Evolutionary conservation across 768 basidiomycete species (phyloP).

Genomic region (Nidula microcarpa): DNA sequence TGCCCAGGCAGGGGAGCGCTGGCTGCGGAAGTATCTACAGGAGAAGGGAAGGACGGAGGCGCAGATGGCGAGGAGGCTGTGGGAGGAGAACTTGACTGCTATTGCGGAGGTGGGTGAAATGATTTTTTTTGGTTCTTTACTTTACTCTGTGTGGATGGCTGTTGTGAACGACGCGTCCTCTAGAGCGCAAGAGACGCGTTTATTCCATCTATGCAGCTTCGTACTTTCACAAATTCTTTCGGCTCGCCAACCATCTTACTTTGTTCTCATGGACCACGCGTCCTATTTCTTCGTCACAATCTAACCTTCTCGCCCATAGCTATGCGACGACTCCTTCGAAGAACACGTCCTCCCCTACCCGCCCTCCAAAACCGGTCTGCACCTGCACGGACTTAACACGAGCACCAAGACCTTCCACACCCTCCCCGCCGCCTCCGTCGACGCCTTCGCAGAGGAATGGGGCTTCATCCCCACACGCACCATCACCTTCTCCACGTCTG

Average conservation of each 20-base stretch:
- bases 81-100: neutral
- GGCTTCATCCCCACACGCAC: conserved; percentile 84
- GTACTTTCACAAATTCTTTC: too few species aligned
- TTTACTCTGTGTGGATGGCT: too few species aligned
- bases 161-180: too few species aligned
- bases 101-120: too few species aligned
- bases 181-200: too few species aligned
- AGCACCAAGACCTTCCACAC: conserved; percentile 68
- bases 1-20: too few species aligned
- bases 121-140: too few species aligned
- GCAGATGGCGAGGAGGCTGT: neutral
- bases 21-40: neutral
- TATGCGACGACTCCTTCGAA: conserved; percentile 96
- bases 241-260: too few species aligned
- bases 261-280: too few species aligned
- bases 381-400: conserved; percentile 88
- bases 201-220: too few species aligned
- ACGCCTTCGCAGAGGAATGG: conserved; percentile 83
- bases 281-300: too few species aligned
- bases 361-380: conserved; percentile 82
- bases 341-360: conserved; percentile 91
- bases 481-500: conserved; percentile 52
- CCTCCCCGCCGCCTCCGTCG: conserved; percentile 60
- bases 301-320: conserved; percentile 37
- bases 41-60: neutral